Conservation (phyloP, 2,329 filamentous ascomycete genomes). For the Colletotrichum falcatum region DNA sequence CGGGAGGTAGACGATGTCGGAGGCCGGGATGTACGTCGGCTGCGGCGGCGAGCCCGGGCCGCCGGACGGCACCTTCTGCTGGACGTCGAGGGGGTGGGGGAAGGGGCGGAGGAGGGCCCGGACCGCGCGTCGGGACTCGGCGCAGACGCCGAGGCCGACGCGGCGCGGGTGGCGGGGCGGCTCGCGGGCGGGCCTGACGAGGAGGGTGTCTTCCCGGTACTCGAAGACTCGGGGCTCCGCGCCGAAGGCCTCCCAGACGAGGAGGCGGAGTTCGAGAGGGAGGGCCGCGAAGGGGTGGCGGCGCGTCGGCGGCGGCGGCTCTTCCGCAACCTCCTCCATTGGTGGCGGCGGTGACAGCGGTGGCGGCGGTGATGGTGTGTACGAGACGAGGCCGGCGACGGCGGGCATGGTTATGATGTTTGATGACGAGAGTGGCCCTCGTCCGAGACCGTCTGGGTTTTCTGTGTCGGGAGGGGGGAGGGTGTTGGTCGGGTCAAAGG, state of each 20-base stretch:
- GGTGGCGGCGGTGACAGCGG: neutral
- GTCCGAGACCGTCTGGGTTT: neutral
- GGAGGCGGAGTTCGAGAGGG: constrained; percentile 34
- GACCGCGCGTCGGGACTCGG: constrained; percentile 24
- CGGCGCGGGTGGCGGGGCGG: constrained; percentile 28
- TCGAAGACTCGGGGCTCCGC: constrained; percentile 25
- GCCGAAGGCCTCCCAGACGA: constrained; percentile 29
- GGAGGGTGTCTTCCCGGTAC: constrained; percentile 30
- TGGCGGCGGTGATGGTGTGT: too few species aligned
- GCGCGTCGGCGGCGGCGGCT: neutral
- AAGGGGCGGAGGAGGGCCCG: constrained; percentile 20
- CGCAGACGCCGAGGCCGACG: constrained; percentile 20
- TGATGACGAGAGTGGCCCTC: neutral
- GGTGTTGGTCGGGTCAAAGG: too few species aligned
- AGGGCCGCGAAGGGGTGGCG: constrained; percentile 28
- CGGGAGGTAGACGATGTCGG: constrained; percentile 33
- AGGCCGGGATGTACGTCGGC: neutral
- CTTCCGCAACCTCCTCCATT: neutral
- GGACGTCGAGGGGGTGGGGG: constrained; percentile 26
- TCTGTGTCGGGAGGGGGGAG: neutral
- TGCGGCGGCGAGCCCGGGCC: neutral
- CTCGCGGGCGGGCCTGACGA: constrained; percentile 24
- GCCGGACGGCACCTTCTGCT: constrained; percentile 13
- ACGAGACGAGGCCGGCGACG: neutral
- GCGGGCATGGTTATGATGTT: neutral